Conservation (phyloP, 2,329 filamentous ascomycete genomes). For the Aaosphaeria arxii region DNA sequence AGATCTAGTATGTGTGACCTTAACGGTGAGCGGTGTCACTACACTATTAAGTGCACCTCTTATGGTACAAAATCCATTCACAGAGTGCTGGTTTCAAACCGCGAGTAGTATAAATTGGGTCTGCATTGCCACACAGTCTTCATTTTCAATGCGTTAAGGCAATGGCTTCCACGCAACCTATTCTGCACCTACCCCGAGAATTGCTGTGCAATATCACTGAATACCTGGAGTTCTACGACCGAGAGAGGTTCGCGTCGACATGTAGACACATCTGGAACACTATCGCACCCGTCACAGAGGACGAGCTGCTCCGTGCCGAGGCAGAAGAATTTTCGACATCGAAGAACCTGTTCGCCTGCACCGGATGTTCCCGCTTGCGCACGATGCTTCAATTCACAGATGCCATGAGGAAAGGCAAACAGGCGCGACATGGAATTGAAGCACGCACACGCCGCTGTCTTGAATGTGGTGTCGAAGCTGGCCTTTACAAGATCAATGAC, state of each 20-base stretch:
- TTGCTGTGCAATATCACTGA: slow-evolving; percentile 19
- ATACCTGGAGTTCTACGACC: slow-evolving; percentile 19
- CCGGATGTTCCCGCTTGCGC: slow-evolving; percentile 15
- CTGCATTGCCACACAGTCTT: neutral
- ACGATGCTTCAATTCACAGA: slow-evolving; percentile 21
- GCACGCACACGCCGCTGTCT: slow-evolving; percentile 23
- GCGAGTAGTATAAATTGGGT: no score
- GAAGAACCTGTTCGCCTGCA: slow-evolving; percentile 20
- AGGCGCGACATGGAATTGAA: slow-evolving; percentile 16
- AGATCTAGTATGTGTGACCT: no score
- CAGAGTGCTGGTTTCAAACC: no score
- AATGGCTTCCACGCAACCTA: no score
- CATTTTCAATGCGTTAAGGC: slow-evolving; percentile 5
- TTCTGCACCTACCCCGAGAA: slow-evolving; percentile 20
- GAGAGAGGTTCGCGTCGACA: slow-evolving; percentile 11
- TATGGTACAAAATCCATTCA: no score
- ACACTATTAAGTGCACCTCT: no score
- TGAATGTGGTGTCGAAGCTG: slow-evolving; percentile 19
- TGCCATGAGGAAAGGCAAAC: slow-evolving; percentile 27
- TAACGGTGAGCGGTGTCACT: no score
- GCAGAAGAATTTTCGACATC: slow-evolving; percentile 13
- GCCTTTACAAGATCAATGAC: slow-evolving; percentile 17
- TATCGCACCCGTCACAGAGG: slow-evolving; percentile 15
- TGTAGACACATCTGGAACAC: slow-evolving; percentile 16
- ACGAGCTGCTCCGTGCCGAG: slow-evolving; percentile 21